Base-by-base conservation (phyloP, 2,329 filamentous ascomycete genomes). In the Xylaria sp. region DNA sequence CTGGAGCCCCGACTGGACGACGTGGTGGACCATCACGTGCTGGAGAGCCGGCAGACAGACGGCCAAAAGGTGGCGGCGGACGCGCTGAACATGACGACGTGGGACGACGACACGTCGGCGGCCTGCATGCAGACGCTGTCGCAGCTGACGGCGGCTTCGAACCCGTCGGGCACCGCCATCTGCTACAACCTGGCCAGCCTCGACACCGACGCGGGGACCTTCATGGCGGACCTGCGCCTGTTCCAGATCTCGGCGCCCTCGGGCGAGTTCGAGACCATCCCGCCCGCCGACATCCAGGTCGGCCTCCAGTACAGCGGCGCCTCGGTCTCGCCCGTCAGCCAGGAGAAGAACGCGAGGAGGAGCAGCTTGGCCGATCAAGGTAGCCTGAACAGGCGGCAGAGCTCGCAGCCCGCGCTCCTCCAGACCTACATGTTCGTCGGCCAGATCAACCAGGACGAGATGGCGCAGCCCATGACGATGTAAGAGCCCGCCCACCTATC, bases 101-200 rank as follows among this genome's bases (percentile, higher is more conserved):
- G 85, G 85, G 75, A 86, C 57, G 62, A 65, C 2, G 69, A 76
- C 40, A 88, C 83, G 7, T 75, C 77, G 26, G 65, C 73, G 9
- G 86, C 86, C 19, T 94, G 90, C 71, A 74, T 73, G 41, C 64
- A 73, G 19, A 78, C 82, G 7, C 76, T 94, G 17, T 69, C 71
- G 2, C 69, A 72, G 21, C 76, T 91, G 44, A 75, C 76, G 13
- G 75, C 79, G 55, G 82, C 85, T 39, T 81, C 82, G 20, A 93
- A 92, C 62, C 88, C 89, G 4, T 88, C 89, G 8, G 91, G 91
- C 46, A 83, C 91, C 44, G 88, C 87, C 54, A 83, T 90, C 44
- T 95, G 91, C 80, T 94, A 93, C 76, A 95, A 94, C 69, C 72
- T 95, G 20, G 86, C 87, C 0, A 84, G 83, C 38, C 79, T 91